Base-by-base conservation (phyloP, 352 stramenopile genomes). In the Phytophthora brassicae region DNA sequence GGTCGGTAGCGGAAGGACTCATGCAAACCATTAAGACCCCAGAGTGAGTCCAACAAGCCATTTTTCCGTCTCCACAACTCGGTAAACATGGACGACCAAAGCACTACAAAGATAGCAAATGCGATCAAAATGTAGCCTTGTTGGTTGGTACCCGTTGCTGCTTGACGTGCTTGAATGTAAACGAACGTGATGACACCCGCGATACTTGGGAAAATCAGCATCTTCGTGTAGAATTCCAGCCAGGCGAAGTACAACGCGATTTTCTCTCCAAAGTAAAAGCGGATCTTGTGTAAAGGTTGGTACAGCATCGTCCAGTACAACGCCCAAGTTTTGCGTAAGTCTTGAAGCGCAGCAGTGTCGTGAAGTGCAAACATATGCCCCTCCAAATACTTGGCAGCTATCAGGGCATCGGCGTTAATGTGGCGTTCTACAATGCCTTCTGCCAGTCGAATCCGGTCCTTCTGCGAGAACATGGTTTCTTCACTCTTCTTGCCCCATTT, bases 171-270 rank as follows among this genome's bases (percentile, higher is more conserved):
- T 59, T 90, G 68, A 16, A 88, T 66, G 9, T 86, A 81, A 12
- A 71, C 54, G 52, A 83, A 95, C 14, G 93, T 89, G 46, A 92
- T 81, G 45, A 96, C 74, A 14, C 90, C 90, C 0, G 84, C 68
- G 8, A 95, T 77, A 8, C 81, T 69, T 12, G 89, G 88, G 35
- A 95, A 79, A 1, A 96, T 19, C 4, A 97, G 76, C 85, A 95
- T 94, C 74, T 94, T 94, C n/a, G 90, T 97, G 75, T 97, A 97
- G 55, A 96, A 97, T 9, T 89, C 89, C 28, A 97, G 76, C 81
- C 88, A 97, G 9, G 88, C 89, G 65, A 97, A 97, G 63, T 97
- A 97, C 23, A 97, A 80, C 24, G 84, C 89, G 14, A 96, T 84
- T 55, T 93, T 92, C 56, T 97, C 89, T 50, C 91, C 91, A 77